These are phyloP conservation scores for Ogataea hybrid DNA, from an alignment of 1,139 yeast genomes.

Conservation along the genomic window DNA sequence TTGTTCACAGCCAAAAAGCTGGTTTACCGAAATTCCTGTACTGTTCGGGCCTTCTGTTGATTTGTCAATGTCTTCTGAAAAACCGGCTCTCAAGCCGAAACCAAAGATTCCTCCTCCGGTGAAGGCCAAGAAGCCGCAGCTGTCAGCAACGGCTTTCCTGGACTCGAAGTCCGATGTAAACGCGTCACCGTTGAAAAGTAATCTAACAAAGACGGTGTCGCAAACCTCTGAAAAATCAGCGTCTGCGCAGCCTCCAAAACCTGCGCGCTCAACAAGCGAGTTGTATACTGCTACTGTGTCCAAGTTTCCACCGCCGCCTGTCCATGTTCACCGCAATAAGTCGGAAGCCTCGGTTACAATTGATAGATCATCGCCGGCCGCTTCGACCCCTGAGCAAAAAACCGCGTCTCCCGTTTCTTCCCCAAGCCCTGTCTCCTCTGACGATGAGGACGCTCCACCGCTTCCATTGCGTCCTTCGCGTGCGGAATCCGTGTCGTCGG, in stretches of 20 bases:
- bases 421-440: background rate
- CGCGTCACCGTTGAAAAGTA: constrained; percentile 9
- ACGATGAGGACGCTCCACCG: constrained; percentile 5
- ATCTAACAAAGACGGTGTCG: constrained; percentile 9
- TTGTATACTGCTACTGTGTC: background rate
- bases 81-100: constrained; percentile 15
- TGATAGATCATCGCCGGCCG: background rate
- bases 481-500: background rate
- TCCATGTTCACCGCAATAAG: constrained; percentile 10
- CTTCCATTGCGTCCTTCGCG: constrained; percentile 5
- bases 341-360: background rate
- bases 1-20: constrained; percentile 3
- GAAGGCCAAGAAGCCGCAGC: constrained; percentile 27
- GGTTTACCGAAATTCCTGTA: constrained; percentile 3
- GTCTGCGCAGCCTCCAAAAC: background rate
- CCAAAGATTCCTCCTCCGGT: constrained; percentile 32
- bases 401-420: background rate
- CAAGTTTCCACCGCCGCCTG: constrained; percentile 17
- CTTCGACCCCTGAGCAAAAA: background rate
- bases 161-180: background rate
- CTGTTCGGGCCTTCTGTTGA: constrained; percentile 1
- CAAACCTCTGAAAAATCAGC: background rate
- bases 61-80: constrained; percentile 16
- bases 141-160: constrained; percentile 1
- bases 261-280: background rate